A percentile compares a stretch with the other conserved stretches of the same genome.
These are phyloP conservation scores for Diplodia corticola DNA, from an alignment of 2,329 filamentous ascomycete species.

Conservation along the genomic window DNA sequence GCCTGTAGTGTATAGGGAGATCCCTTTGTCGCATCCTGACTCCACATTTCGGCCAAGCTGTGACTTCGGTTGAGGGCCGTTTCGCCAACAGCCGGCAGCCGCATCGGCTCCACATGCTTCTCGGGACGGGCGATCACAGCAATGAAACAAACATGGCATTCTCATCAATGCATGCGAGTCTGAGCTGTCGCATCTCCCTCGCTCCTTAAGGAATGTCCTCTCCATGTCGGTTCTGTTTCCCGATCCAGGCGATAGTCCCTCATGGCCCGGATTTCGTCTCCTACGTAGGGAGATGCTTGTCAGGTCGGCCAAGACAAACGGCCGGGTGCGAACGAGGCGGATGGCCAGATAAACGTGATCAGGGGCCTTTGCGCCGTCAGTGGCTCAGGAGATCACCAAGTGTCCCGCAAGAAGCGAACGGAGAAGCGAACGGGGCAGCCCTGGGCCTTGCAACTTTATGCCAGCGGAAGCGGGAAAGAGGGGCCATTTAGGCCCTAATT, in stretches of 20 bases:
- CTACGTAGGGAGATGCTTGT: conserved; percentile 6
- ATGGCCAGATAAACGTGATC: not conserved
- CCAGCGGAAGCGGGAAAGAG: not conserved
- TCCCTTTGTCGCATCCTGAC: not conserved
- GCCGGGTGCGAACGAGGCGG: not conserved
- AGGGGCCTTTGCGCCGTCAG: not conserved
- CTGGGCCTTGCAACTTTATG: not conserved
- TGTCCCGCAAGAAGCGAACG: conserved; percentile 5
- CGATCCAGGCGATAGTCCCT: not conserved
- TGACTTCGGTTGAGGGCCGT: not conserved
- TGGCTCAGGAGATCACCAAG: conserved; percentile 8
- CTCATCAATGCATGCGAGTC: not conserved
- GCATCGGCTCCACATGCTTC: conserved; percentile 1
- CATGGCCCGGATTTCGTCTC: not conserved
- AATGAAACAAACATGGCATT: not conserved
- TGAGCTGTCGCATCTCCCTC: not conserved
- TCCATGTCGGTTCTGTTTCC: not conserved
- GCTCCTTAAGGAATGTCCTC: not conserved
- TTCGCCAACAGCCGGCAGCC: not conserved
- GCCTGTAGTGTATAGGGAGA: not conserved
- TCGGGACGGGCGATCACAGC: conserved; percentile 5
- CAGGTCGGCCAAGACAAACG: not conserved
- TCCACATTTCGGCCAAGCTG: not conserved
- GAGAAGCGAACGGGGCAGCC: conserved; percentile 9
- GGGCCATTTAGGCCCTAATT: not conserved